Conservation (phyloP, 2,329 filamentous ascomycete species). For the Xylaria sp. region DNA sequence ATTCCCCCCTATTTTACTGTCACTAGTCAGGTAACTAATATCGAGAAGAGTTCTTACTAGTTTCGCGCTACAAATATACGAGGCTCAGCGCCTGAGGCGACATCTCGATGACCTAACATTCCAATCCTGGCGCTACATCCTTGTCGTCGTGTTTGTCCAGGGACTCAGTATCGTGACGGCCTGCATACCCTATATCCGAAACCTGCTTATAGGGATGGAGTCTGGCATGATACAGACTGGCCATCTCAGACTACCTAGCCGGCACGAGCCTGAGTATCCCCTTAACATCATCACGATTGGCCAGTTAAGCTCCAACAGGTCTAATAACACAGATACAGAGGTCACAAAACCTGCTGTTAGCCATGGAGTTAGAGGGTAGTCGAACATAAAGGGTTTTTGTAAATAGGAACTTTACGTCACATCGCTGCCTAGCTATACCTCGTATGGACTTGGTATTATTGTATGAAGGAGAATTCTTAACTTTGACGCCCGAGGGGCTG, state of each 20-base stretch:
- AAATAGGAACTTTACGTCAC: no score
- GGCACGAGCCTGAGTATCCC: background rate
- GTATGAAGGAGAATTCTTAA: no score
- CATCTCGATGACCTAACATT: constrained; percentile 20
- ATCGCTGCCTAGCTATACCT: no score
- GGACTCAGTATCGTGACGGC: constrained; percentile 30
- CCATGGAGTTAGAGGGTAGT: background rate
- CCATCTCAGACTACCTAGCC: constrained; percentile 20
- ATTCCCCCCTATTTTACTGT: background rate
- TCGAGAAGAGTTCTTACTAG: constrained; percentile 8
- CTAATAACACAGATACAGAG: background rate
- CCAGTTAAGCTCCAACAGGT: background rate
- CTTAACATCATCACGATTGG: constrained; percentile 17
- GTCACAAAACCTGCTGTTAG: background rate
- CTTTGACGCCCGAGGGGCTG: no score
- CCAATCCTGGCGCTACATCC: constrained; percentile 23
- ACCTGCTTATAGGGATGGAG: constrained; percentile 26
- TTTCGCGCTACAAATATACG: constrained; percentile 20
- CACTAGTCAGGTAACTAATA: background rate
- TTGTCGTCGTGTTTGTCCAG: constrained; percentile 25
- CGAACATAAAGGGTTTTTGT: background rate
- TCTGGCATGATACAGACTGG: constrained; percentile 31
- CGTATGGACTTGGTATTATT: no score
- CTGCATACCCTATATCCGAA: constrained; percentile 31
- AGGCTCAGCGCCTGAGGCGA: constrained; percentile 21